phyloP scores from a whole-genome alignment of 192 early-diverging fungal species.

The Coemansia sp. region DNA sequence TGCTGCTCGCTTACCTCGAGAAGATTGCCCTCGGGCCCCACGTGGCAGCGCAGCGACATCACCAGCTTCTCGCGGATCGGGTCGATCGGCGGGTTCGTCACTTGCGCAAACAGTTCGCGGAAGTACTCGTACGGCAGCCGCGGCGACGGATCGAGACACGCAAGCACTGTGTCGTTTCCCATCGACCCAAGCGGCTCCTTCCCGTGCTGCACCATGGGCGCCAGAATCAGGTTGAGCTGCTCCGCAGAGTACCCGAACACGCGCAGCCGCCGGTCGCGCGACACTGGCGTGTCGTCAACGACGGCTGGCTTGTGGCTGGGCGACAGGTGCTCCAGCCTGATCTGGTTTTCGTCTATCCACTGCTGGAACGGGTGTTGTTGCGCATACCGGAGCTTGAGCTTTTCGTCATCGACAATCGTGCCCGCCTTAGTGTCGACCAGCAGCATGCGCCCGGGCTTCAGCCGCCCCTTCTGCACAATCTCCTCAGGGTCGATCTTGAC shows the following conservation, averaged over 20 bases:
- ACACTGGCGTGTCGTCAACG: conserved; percentile 64
- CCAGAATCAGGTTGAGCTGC: conserved; percentile 83
- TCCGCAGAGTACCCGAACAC: conserved; percentile 93
- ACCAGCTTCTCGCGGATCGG: conserved; percentile 98
- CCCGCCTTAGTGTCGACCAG: conserved; percentile 93
- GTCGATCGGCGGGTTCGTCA: conserved; percentile 98
- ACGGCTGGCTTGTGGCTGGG: conserved; percentile 28
- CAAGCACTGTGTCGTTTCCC: conserved; percentile 95
- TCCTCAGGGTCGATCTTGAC: conserved; percentile 76
- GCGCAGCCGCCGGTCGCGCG: conserved; percentile 74
- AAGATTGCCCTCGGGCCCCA: conserved; percentile 93
- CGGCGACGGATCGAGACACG: conserved; percentile 85
- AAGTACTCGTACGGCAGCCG: conserved; percentile 96
- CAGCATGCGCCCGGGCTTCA: conserved; percentile 96
- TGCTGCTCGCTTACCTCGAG: conserved; percentile 81
- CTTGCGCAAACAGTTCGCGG: conserved; percentile 96
- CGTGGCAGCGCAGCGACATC: conserved; percentile 94
- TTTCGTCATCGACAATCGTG: conserved; percentile 84
- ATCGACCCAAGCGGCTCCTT: conserved; percentile 98
- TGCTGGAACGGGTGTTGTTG: conserved; percentile 69
- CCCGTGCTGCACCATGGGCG: conserved; percentile 86
- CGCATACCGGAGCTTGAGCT: conserved; percentile 79
- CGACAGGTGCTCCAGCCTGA: conserved; percentile 66
- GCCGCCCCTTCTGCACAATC: conserved; percentile 85
- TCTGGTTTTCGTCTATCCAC: conserved; percentile 85